A percentile compares a stretch with the other conserved stretches of the same genome.
Conservation (phyloP, 2,329 filamentous ascomycete genomes). For the Colletotrichum sublineola region DNA sequence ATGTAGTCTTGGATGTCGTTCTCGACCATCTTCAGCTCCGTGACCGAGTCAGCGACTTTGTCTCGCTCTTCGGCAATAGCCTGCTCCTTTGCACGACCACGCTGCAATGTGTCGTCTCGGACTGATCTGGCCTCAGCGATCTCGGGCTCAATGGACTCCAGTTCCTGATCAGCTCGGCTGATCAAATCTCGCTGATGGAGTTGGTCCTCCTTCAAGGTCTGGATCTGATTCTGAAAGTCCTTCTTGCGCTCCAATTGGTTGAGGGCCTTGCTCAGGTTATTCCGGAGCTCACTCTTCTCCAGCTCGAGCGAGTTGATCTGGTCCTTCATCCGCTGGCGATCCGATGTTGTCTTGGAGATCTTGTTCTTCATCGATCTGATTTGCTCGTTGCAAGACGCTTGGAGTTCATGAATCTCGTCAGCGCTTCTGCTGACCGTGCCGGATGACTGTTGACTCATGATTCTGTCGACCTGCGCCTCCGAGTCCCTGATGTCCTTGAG, state of each 20-base stretch:
- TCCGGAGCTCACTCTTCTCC: conserved; percentile 80
- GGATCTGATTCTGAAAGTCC: conserved; percentile 77
- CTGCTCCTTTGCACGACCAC: conserved; percentile 79
- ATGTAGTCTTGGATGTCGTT: conserved; percentile 85
- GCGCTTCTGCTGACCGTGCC: conserved; percentile 76
- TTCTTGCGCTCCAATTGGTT: conserved; percentile 87
- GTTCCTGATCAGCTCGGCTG: conserved; percentile 76
- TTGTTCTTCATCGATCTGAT: conserved; percentile 73
- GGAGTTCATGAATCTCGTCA: conserved; percentile 86
- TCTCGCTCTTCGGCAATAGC: conserved; percentile 79
- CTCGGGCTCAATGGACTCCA: conserved; percentile 81
- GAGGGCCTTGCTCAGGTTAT: conserved; percentile 77
- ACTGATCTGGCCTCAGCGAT: conserved; percentile 81
- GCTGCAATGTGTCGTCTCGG: conserved; percentile 81
- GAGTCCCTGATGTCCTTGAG: conserved; percentile 79
- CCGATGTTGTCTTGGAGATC: conserved; percentile 74
- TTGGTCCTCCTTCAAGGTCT: conserved; percentile 78
- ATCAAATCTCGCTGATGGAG: conserved; percentile 78
- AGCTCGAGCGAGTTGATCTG: conserved; percentile 80
- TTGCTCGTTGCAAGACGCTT: conserved; percentile 76
- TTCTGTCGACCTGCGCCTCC: conserved; percentile 79
- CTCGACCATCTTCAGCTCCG: conserved; percentile 81
- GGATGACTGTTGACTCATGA: conserved; percentile 81
- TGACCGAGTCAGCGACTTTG: conserved; percentile 78
- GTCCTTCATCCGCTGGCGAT: conserved; percentile 79